These are phyloP conservation scores for Tillandsia leiboldiana DNA, from an alignment of 176 grass and related monocot species.

Conservation along the genomic window DNA sequence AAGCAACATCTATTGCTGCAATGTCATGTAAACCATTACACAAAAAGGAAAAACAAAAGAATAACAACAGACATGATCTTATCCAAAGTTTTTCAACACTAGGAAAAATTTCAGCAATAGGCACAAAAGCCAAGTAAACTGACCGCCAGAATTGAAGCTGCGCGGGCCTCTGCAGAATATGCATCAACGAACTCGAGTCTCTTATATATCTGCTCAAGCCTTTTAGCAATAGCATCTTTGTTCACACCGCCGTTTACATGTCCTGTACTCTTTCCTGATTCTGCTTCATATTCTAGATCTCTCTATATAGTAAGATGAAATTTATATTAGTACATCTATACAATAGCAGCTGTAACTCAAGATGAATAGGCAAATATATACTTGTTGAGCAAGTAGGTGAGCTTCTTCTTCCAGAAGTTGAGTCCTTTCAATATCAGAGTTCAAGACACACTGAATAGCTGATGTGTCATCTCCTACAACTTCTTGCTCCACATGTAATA, in stretches of 20 bases:
- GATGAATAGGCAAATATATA: conserved; percentile 11
- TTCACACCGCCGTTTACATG: conserved; percentile 42
- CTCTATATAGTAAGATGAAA: conserved; percentile 42
- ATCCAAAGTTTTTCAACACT: not conserved
- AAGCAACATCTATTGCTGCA: too few relatives aligned
- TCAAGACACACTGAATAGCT: conserved; percentile 89
- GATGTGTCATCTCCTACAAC: conserved; percentile 63
- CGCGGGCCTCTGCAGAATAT: conserved; percentile 86
- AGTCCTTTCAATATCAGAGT: conserved; percentile 67
- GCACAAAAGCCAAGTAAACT: conserved; percentile 19
- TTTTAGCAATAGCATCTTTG: conserved; percentile 69
- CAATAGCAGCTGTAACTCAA: not conserved
- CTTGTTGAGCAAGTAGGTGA: conserved; percentile 59
- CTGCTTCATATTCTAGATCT: conserved; percentile 74
- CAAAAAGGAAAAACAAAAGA: too few relatives aligned
- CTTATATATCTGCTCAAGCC: conserved; percentile 92
- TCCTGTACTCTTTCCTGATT: conserved; percentile 40
- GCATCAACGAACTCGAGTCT: conserved; percentile 85
- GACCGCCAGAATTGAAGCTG: conserved; percentile 88
- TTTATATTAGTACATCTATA: conserved; percentile 21
- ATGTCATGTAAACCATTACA: too few relatives aligned
- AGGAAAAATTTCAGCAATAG: not conserved
- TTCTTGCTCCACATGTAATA: conserved; percentile 98
- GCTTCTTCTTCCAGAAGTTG: conserved; percentile 81
- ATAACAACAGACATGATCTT: too few relatives aligned